Evolutionary conservation across 2,329 filamentous ascomycete species (phyloP).

Genomic region (Diplocarpon mali): DNA sequence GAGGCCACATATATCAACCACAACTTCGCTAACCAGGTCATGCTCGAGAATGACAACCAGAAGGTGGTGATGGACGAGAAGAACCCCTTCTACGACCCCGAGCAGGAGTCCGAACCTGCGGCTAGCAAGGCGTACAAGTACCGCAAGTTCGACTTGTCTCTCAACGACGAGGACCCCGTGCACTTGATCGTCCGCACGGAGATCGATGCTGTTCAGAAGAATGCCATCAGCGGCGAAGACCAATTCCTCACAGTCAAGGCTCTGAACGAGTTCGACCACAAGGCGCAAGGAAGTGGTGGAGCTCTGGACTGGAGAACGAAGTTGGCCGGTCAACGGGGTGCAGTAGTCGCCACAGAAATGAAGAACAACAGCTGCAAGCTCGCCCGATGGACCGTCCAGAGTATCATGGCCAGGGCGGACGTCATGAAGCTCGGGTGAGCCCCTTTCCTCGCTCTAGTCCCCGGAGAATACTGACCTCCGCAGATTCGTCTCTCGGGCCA

Average conservation of each 20-base stretch:
- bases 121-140: slow-evolving; percentile 98
- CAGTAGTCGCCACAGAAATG: slow-evolving; percentile 97
- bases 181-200: slow-evolving; percentile 91
- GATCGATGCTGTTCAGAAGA: slow-evolving; percentile 91
- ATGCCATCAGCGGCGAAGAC: slow-evolving; percentile 82
- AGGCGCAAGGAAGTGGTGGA: slow-evolving; percentile 88
- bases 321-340: slow-evolving; percentile 87
- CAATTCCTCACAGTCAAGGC: slow-evolving; percentile 89
- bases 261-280: slow-evolving; percentile 97
- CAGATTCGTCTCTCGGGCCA: slow-evolving; percentile 89
- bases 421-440: slow-evolving; percentile 92
- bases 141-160: slow-evolving; percentile 87
- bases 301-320: slow-evolving; percentile 96
- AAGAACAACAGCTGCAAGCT: slow-evolving; percentile 99
- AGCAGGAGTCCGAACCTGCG: slow-evolving; percentile 84
- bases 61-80: slow-evolving; percentile 78
- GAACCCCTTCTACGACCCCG: slow-evolving; percentile 95
- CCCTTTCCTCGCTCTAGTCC: slow-evolving; percentile 1
- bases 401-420: slow-evolving; percentile 93
- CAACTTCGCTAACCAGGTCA: slow-evolving; percentile 95
- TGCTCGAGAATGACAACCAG: slow-evolving; percentile 65
- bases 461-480: neutral
- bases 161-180: slow-evolving; percentile 82
- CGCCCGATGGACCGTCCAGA: slow-evolving; percentile 93
- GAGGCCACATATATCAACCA: slow-evolving; percentile 99